Evolutionary conservation across 2,329 filamentous ascomycete genomes (phyloP).

Genomic region (Cytospora piceicola): DNA sequence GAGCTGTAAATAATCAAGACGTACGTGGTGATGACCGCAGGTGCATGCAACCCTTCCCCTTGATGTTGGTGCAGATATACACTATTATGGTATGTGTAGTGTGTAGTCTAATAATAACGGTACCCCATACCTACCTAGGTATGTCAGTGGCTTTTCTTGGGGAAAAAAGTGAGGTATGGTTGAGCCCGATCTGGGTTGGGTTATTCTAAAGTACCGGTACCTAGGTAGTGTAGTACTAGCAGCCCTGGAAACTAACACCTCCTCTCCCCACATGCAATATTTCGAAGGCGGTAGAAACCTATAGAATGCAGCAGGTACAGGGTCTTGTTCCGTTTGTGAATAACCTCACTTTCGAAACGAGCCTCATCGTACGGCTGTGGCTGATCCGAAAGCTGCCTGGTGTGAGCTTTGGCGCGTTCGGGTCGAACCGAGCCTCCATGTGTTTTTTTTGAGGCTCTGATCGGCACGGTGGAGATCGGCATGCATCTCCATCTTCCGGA

Average conservation of each 20-base stretch:
- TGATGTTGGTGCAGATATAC: neutral
- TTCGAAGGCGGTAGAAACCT: constrained; percentile 5
- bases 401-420: neutral
- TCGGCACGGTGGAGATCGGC: neutral
- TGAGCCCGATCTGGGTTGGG: too few species aligned
- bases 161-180: neutral
- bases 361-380: constrained; percentile 2
- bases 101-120: neutral
- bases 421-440: neutral
- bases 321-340: neutral
- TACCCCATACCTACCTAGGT: too few species aligned
- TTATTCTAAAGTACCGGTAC: too few species aligned
- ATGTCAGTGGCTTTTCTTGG: neutral
- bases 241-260: too few species aligned
- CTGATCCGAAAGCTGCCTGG: too few species aligned
- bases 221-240: too few species aligned
- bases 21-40: too few species aligned
- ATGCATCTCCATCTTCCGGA: neutral
- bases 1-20: too few species aligned
- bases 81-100: too few species aligned
- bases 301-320: neutral
- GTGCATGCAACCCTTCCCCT: too few species aligned
- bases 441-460: neutral
- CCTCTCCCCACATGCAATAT: neutral
- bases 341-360: constrained; percentile 9